Evolutionary conservation across 2,329 filamentous ascomycete genomes (phyloP), one percentile per base, ranked within the genome.

Genomic region (Hypoxylon sp.): DNA sequence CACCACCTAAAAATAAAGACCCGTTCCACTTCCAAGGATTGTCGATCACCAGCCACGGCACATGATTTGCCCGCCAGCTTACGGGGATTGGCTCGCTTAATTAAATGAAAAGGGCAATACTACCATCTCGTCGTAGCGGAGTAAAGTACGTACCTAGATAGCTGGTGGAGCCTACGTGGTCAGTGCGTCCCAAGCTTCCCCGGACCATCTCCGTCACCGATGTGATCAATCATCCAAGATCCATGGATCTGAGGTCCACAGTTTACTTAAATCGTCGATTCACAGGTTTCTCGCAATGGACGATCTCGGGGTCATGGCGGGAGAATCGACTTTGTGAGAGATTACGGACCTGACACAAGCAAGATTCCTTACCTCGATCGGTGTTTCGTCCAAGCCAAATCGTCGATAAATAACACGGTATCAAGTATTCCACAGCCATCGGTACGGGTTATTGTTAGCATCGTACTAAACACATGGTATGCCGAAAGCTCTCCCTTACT

Each of bases 1-100:
- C 58, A 66, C 62, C 37, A 61, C 56, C 62, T 65, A 61, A 61
- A 65, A 65, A 65, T 65, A 60, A 60, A 49, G 31, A 42, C 25
- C 25, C 25, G 25, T 27, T 27, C 25, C 25, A n/a, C 42, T 6
- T 27, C 7, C 13, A 33, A 33, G 20, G 20, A 13, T 20, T 56
- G 62, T 55, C 62, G 55, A 65, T 65, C 62, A 55, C 42, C 22
- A 25, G 50, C 42, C 25, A 55, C 54, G 35, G 57, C 64, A 62
- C 58, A 66, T 66, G 64, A 66, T 40, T 20, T 35, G 53, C 5
- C 25, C 46, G 30, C 20, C 31, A 13, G 20, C 25, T 25, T 10
- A n/a, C 13, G 6, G n/a, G 8, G n/a, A 64, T 64, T 68, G 65
- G 60, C 17, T 64, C 65, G 65, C 60, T 61, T 68, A 64, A 22